A percentile compares a stretch with the other conserved stretches of the same genome.
phyloP scores from a whole-genome alignment of 2,329 filamentous ascomycete genomes.

The Xylariaceae sp. region DNA sequence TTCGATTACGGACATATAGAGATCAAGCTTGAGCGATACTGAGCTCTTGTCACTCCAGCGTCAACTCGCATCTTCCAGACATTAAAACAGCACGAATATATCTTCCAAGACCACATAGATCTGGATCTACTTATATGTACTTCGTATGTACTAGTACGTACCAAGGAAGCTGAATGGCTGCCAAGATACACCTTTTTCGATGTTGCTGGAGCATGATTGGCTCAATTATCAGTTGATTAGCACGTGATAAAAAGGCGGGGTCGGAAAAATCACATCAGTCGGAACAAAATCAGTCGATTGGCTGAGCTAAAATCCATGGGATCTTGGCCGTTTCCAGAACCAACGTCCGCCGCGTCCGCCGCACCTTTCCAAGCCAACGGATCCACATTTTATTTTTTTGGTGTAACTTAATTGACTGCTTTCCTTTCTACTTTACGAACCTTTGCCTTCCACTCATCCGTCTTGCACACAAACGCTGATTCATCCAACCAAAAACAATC shows the following conservation, averaged over 20 bases:
- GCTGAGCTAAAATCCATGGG: conserved; percentile 1
- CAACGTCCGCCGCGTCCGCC: background rate
- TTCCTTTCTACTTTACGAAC: background rate
- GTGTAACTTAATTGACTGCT: background rate
- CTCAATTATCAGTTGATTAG: conserved; percentile 14
- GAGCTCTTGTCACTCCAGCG: no score
- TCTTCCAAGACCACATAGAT: no score
- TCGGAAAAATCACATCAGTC: conserved; percentile 8
- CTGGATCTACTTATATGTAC: no score
- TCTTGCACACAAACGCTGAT: background rate
- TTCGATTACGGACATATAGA: no score
- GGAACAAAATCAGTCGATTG: conserved; percentile 7
- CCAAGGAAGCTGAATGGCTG: conserved; percentile 8
- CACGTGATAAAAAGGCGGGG: conserved; percentile 27
- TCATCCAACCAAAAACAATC: background rate
- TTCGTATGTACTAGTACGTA: no score
- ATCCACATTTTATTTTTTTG: background rate
- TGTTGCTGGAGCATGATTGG: conserved; percentile 18
- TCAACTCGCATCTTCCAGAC: no score
- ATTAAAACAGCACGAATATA: no score
- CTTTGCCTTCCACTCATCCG: background rate
- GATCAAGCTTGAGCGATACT: no score
- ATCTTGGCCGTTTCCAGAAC: conserved; percentile 25
- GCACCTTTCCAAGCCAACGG: background rate
- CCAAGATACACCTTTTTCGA: conserved; percentile 11